Conservation (phyloP, 163 green algal genomes). For the Volvox carteri region DNA sequence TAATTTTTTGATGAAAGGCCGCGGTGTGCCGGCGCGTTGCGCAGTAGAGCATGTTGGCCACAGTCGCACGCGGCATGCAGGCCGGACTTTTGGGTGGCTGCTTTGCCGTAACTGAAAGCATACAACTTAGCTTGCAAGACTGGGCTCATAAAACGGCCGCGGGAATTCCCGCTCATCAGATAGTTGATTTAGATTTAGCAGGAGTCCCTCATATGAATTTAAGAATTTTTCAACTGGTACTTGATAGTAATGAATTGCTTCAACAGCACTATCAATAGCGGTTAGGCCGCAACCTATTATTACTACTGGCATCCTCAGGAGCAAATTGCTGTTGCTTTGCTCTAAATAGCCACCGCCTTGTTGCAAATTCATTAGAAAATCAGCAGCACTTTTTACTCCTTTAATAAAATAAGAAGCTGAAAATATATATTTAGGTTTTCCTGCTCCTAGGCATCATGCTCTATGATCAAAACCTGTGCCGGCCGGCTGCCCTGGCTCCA, state of each 20-base stretch:
- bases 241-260: neutral
- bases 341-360: neutral
- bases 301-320: neutral
- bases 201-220: neutral
- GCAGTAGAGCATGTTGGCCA: no score
- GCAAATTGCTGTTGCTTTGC: neutral
- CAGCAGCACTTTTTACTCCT: neutral
- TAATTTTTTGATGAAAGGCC: no score
- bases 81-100: no score
- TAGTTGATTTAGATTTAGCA: neutral
- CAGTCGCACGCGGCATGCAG: no score
- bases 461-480: neutral
- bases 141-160: no score
- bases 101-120: no score
- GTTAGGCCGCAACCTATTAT: neutral
- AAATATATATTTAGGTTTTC: neutral
- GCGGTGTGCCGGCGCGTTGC: no score
- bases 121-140: no score
- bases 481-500: neutral
- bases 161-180: no score
- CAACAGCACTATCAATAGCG: neutral
- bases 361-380: conserved; percentile 2
- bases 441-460: neutral
- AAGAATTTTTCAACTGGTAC: neutral
- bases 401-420: neutral